Base-by-base conservation (phyloP, 2,329 filamentous ascomycete species). In the Hymenoscyphus repandus region DNA sequence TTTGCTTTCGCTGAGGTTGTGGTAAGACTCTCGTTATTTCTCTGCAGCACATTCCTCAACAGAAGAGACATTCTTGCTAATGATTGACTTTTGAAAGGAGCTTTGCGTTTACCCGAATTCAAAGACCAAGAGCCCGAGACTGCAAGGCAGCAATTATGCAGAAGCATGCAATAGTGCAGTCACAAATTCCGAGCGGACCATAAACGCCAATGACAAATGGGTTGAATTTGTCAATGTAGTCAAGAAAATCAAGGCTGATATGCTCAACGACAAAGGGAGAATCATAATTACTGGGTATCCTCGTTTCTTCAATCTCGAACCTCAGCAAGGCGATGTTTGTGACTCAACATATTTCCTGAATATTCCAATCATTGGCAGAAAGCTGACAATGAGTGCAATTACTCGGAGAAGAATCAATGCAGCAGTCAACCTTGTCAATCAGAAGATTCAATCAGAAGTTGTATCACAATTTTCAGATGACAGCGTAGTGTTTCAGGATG, bases 291-390 rank as follows among this genome's bases (percentile, higher is more conserved):
- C 36, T 3, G 45, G 45, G 12, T 41, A 48, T 11, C 32, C 45
- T 27, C 36, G 22, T 13, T 42, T 48, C 17, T 48, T 48, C 20
- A 27, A 13, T 17, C 36, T 15, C 5, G 15, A 17, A 5, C 12
- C 10, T 13, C 13, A 27, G 15, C 12, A 32, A 15, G 27, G 22
- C 5, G 45, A 41, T 41, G 45, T 34, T 15, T 47, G 45, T 18
- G 45, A 47, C 33, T 11, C 18, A 22, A 47, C 27, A 18, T 47
- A 37, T 30, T 47, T 47, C 13, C 36, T 47, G 32, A 18, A 31
- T 5, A 39, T 17, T 13, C 13, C 17, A 15, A 30, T 40, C 12
- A 4, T 27, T 27, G 11, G 37, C 7, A 36, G 15, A 12, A 36
- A 17, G 7, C 30, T 48, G 27, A 17, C 17, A 2, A 40, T 41